Percentiles rank a stretch among this genome's conserved stretches.
Conservation (phyloP, 768 basidiomycete species). For the Suillus placidus region DNA sequence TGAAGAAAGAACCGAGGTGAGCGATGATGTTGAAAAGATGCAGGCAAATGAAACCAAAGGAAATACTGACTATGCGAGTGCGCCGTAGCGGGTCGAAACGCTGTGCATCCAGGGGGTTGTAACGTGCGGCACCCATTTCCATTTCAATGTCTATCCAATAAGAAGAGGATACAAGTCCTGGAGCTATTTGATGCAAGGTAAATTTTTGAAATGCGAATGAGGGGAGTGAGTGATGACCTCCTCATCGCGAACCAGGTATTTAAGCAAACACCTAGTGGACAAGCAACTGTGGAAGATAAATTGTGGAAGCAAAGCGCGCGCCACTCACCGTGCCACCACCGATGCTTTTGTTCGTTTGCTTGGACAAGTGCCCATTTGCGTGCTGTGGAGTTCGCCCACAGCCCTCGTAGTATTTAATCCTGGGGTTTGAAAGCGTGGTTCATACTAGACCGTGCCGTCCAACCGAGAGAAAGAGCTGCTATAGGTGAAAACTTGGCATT, state of each 20-base stretch:
- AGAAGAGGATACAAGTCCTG: not conserved
- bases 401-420: not conserved
- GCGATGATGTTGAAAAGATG: slow-evolving; percentile 18
- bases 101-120: not conserved
- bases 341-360: not conserved
- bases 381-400: not conserved
- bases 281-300: not conserved
- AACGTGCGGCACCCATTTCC: slow-evolving; percentile 11
- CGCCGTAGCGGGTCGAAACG: not conserved
- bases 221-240: not conserved
- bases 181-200: not conserved
- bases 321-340: not conserved
- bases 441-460: not conserved
- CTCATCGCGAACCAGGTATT: not conserved
- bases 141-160: slow-evolving; percentile 5
- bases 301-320: not conserved
- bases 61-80: slow-evolving; percentile 23
- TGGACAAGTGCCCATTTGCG: not conserved
- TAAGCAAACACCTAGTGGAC: not conserved
- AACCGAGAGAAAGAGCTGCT: not conserved
- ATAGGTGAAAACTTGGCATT: no score
- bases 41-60: not conserved
- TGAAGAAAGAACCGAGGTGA: slow-evolving; percentile 20
- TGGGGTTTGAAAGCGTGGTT: not conserved
- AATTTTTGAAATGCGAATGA: not conserved